These are phyloP conservation scores for Globisporangium abappressorium DNA, from an alignment of 352 stramenopile genomes.

Conservation along the genomic window DNA sequence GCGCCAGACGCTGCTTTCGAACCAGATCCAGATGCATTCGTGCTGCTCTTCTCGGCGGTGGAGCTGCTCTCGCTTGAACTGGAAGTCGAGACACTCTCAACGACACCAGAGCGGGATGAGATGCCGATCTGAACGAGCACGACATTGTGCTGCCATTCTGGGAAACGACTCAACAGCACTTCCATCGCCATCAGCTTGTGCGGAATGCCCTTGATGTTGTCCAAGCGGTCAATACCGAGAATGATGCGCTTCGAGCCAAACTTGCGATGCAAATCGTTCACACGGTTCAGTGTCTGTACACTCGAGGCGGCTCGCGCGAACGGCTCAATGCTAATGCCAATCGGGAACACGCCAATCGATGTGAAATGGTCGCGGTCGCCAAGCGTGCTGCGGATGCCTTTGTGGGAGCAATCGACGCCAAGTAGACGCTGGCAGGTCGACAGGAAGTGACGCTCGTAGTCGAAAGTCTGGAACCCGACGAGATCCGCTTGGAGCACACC, in stretches of 20 bases:
- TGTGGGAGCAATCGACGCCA: slow-evolving; percentile 67
- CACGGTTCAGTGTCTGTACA: slow-evolving; percentile 49
- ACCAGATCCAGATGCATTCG: neutral
- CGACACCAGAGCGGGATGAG: slow-evolving; percentile 62
- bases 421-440: slow-evolving; percentile 78
- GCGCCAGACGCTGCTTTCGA: neutral
- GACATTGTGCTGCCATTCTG: slow-evolving; percentile 93
- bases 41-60: slow-evolving; percentile 19
- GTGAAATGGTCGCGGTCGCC: slow-evolving; percentile 80
- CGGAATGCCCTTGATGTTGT: slow-evolving; percentile 89
- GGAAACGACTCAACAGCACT: slow-evolving; percentile 75
- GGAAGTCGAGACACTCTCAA: slow-evolving; percentile 23
- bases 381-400: slow-evolving; percentile 69
- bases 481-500: slow-evolving; percentile 84
- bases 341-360: slow-evolving; percentile 86
- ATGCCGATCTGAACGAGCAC: slow-evolving; percentile 96
- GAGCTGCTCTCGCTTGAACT: neutral
- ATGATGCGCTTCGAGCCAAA: slow-evolving; percentile 84
- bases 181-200: slow-evolving; percentile 89
- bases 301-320: slow-evolving; percentile 68
- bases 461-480: slow-evolving; percentile 88
- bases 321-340: slow-evolving; percentile 82
- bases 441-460: slow-evolving; percentile 87
- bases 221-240: slow-evolving; percentile 78
- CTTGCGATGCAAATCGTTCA: slow-evolving; percentile 72